Conservation (phyloP, 2,329 filamentous ascomycete genomes). For the Talaromyces sp. region DNA sequence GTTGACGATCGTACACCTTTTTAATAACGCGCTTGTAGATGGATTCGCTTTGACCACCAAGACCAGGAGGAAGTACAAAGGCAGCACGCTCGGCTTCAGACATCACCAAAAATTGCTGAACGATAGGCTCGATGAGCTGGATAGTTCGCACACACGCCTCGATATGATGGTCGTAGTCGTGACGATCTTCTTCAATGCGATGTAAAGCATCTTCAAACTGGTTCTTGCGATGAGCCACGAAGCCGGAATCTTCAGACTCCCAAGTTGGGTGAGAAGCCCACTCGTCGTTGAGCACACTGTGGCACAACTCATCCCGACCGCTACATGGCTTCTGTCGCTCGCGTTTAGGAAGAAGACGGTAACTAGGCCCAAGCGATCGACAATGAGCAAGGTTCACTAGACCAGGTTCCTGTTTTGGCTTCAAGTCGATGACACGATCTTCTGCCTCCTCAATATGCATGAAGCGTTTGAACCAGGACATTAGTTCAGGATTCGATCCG, state of each 20-base stretch:
- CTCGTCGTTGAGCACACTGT: constrained; percentile 89
- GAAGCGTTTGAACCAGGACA: constrained; percentile 81
- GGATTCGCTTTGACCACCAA: constrained; percentile 89
- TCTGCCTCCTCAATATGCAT: constrained; percentile 68
- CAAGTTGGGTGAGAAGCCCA: constrained; percentile 99
- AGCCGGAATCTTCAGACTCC: constrained; percentile 96
- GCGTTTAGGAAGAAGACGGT: constrained; percentile 83
- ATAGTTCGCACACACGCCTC: constrained; percentile 93
- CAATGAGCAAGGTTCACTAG: constrained; percentile 94
- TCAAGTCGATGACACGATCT: constrained; percentile 75
- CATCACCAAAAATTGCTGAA: constrained; percentile 83
- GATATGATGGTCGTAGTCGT: constrained; percentile 98
- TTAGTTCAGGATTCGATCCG: constrained; percentile 81
- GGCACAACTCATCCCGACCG: constrained; percentile 90
- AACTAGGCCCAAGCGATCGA: constrained; percentile 91
- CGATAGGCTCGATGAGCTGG: constrained; percentile 90
- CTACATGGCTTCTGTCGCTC: constrained; percentile 90
- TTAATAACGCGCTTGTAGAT: constrained; percentile 97
- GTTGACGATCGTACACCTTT: constrained; percentile 88
- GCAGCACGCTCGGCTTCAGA: constrained; percentile 65
- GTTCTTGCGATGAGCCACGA: constrained; percentile 97
- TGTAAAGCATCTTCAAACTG: constrained; percentile 90
- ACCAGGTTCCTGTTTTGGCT: constrained; percentile 67
- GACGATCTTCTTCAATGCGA: constrained; percentile 93
- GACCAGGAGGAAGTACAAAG: constrained; percentile 76